Percentiles rank a stretch among this genome's conserved stretches.
Evolutionary conservation across 352 stramenopile genomes (phyloP).

Genomic region (Globisporangium barbulae): DNA sequence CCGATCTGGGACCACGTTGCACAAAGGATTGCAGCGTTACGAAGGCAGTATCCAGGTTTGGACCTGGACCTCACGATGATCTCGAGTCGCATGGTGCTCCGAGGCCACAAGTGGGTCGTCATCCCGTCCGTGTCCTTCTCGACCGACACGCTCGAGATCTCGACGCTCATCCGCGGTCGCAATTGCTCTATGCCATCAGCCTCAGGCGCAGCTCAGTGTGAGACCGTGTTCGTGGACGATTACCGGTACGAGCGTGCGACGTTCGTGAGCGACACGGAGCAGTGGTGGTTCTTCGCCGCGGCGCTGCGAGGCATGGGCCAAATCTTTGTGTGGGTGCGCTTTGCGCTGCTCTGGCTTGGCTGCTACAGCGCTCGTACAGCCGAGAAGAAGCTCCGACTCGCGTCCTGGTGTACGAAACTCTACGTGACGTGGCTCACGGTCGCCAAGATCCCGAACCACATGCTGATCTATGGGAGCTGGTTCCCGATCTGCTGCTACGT

Average conservation of each 20-base stretch:
- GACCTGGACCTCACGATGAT: conserved; percentile 26
- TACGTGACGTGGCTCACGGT: conserved; percentile 15
- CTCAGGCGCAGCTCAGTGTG: background rate
- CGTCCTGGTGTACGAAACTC: background rate
- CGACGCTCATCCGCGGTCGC: conserved; percentile 30
- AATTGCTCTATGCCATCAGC: background rate
- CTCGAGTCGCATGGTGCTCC: conserved; percentile 17
- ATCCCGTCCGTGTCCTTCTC: background rate
- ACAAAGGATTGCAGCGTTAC: conserved; percentile 20
- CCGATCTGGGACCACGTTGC: conserved; percentile 32
- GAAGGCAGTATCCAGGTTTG: conserved; percentile 26
- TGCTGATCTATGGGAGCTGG: conserved; percentile 39
- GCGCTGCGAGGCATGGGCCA: conserved; percentile 31
- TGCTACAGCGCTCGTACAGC: conserved; percentile 16
- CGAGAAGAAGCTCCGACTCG: conserved; percentile 9
- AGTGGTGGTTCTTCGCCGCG: conserved; percentile 27
- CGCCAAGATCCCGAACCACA: conserved; percentile 24
- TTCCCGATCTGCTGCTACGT: conserved; percentile 29
- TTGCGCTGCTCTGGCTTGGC: conserved; percentile 23
- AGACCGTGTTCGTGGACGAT: conserved; percentile 31
- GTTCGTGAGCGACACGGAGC: conserved; percentile 29
- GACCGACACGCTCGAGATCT: conserved; percentile 26
- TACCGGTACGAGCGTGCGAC: conserved; percentile 52
- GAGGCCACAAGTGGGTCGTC: conserved; percentile 14
- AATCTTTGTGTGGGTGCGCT: conserved; percentile 39